Percentiles rank a stretch among this genome's conserved stretches.
These are phyloP conservation scores for Pythium guiyangense DNA, from an alignment of 352 stramenopile species.

Conservation along the genomic window DNA sequence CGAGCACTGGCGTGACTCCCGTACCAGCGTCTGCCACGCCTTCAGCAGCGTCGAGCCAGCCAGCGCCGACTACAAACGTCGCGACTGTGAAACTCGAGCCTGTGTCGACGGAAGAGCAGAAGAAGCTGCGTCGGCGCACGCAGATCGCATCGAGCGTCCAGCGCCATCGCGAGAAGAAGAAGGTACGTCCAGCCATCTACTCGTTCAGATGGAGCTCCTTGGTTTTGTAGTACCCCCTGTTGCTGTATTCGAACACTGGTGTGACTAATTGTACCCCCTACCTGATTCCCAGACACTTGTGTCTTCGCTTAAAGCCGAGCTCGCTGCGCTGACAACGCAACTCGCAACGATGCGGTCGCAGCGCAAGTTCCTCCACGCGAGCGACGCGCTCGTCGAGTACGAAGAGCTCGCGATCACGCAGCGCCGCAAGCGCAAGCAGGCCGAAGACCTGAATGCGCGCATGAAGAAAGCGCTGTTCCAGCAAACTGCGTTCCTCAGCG, in stretches of 20 bases:
- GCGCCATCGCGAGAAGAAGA: conserved; percentile 67
- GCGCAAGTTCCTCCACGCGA: conserved; percentile 32
- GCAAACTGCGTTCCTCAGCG: conserved; percentile 51
- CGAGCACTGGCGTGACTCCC: neutral
- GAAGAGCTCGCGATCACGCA: conserved; percentile 61
- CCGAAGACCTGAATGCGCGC: conserved; percentile 41
- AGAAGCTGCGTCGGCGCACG: conserved; percentile 46
- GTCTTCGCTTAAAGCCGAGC: conserved; percentile 38
- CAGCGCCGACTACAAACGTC: too few relatives aligned
- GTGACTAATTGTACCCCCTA: neutral
- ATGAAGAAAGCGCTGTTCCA: conserved; percentile 73
- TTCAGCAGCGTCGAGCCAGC: too few relatives aligned
- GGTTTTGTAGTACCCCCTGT: neutral
- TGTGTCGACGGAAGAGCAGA: conserved; percentile 44
- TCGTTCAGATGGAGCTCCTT: neutral
- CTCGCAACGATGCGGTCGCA: conserved; percentile 36
- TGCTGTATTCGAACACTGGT: neutral
- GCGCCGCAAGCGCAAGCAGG: conserved; percentile 52
- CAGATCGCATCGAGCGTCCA: conserved; percentile 70
- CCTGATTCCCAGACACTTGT: conserved; percentile 25
- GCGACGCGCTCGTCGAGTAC: conserved; percentile 45
- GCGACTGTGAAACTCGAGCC: conserved; percentile 12
- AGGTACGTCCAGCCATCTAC: conserved; percentile 15
- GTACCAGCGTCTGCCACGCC: neutral
- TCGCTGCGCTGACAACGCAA: conserved; percentile 32